Conservation (phyloP, 768 basidiomycete species). For the Astraeus odoratus region DNA sequence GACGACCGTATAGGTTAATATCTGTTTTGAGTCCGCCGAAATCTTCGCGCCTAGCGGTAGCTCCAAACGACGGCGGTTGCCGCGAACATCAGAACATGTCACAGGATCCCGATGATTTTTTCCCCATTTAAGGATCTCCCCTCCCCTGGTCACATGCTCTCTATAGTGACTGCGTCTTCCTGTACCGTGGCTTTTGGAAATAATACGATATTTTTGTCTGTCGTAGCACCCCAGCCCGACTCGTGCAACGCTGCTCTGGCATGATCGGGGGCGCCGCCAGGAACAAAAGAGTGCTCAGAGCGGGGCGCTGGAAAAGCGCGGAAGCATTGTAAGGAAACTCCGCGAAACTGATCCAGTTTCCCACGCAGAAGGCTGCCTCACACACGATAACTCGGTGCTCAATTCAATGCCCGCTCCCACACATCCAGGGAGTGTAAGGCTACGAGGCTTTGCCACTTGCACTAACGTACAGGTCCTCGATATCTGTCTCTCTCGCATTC, state of each 20-base stretch:
- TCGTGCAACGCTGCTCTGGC: too few species aligned
- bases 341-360: slow-evolving; percentile 26
- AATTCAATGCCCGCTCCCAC: slow-evolving; percentile 36
- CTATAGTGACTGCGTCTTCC: background rate
- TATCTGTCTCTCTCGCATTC: background rate
- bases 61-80: slow-evolving; percentile 6
- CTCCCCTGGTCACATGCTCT: background rate
- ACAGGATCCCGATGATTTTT: background rate
- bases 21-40: slow-evolving; percentile 3
- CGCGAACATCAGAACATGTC: slow-evolving; percentile 3
- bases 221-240: too few species aligned
- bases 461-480: slow-evolving; percentile 8
- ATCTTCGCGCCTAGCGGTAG: slow-evolving; percentile 7
- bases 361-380: slow-evolving; percentile 27
- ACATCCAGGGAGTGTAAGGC: slow-evolving; percentile 26
- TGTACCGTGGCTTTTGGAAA: too few species aligned
- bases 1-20: slow-evolving; percentile 3
- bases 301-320: slow-evolving; percentile 27
- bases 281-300: slow-evolving; percentile 9
- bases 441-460: slow-evolving; percentile 12
- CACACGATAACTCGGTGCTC: slow-evolving; percentile 33
- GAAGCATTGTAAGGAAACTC: slow-evolving; percentile 28
- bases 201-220: too few species aligned
- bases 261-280: slow-evolving; percentile 2
- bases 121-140: background rate